phyloP scores from a whole-genome alignment of 768 basidiomycete genomes.

The Serendipita vermifera region DNA sequence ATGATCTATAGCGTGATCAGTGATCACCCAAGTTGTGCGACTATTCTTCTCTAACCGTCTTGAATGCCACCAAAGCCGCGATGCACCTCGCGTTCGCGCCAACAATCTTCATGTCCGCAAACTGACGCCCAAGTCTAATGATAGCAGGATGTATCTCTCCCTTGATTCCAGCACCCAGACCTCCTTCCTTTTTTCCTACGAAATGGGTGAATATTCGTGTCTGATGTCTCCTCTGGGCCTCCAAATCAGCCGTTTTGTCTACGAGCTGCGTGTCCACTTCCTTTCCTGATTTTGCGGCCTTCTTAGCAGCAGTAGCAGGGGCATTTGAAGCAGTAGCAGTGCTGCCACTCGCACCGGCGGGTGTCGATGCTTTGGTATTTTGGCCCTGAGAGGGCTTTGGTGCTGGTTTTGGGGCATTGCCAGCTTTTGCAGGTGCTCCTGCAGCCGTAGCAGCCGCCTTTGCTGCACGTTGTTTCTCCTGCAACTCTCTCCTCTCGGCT shows the following conservation, averaged over 20 bases:
- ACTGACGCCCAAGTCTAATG: slow-evolving; percentile 73
- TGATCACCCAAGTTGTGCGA: background rate
- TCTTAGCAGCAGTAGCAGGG: background rate
- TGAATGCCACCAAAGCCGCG: slow-evolving; percentile 81
- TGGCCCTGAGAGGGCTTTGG: background rate
- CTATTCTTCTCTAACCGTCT: slow-evolving; percentile 46
- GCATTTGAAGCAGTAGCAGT: background rate
- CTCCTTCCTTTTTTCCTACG: slow-evolving; percentile 29
- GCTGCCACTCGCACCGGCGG: background rate
- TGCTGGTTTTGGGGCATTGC: background rate
- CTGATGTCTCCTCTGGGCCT: slow-evolving; percentile 34
- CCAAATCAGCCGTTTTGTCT: background rate
- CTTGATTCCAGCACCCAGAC: slow-evolving; percentile 37
- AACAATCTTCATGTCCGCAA: slow-evolving; percentile 81
- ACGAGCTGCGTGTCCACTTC: slow-evolving; percentile 34
- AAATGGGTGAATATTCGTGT: slow-evolving; percentile 75
- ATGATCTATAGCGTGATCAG: slow-evolving; percentile 49
- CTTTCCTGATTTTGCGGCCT: slow-evolving; percentile 10
- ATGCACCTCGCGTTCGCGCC: slow-evolving; percentile 95
- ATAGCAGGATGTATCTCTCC: slow-evolving; percentile 87
- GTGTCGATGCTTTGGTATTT: background rate
- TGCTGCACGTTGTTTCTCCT: slow-evolving; percentile 70
- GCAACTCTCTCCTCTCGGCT: slow-evolving; percentile 64
- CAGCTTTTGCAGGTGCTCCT: slow-evolving; percentile 3
- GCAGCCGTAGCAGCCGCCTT: slow-evolving; percentile 40